Percentiles rank a stretch among this genome's conserved stretches.
These are phyloP conservation scores for Paecilomyces formosus DNA, from an alignment of 2,329 filamentous ascomycete genomes.

Conservation along the genomic window DNA sequence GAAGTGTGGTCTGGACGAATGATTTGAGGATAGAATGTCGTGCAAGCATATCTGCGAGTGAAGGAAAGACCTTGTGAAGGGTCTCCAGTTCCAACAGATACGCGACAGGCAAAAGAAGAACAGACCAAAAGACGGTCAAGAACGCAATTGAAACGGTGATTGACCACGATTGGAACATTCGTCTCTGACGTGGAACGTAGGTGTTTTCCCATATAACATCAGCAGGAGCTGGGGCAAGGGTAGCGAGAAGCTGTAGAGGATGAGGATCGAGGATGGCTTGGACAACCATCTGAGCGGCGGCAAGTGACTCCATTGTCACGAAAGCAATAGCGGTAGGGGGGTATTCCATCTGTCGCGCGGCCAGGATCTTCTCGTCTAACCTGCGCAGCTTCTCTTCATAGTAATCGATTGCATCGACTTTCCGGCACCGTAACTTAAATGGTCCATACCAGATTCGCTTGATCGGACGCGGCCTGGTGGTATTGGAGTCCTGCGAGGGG, in stretches of 20 bases:
- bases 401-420: conserved; percentile 87
- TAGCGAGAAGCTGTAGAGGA: conserved; percentile 77
- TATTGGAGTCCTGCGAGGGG: conserved; percentile 38
- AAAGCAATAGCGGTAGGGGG: conserved; percentile 77
- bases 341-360: conserved; percentile 68
- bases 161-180: conserved; percentile 71
- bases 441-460: conserved; percentile 68
- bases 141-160: conserved; percentile 78
- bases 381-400: conserved; percentile 78
- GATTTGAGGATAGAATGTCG: conserved; percentile 64
- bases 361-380: conserved; percentile 66
- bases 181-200: conserved; percentile 65
- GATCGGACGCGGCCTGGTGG: conserved; percentile 54
- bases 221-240: conserved; percentile 75
- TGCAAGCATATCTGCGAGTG: conserved; percentile 59
- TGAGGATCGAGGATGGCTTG: conserved; percentile 89
- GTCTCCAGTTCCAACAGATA: conserved; percentile 73
- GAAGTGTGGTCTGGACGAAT: conserved; percentile 78
- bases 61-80: conserved; percentile 64
- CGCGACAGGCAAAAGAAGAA: conserved; percentile 71
- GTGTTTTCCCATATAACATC: conserved; percentile 97
- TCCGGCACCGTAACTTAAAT: conserved; percentile 62
- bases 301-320: conserved; percentile 94
- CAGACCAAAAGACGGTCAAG: conserved; percentile 81
- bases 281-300: conserved; percentile 87